phyloP scores from a whole-genome alignment of 805 yeast species.

The Candida sonorensis region DNA sequence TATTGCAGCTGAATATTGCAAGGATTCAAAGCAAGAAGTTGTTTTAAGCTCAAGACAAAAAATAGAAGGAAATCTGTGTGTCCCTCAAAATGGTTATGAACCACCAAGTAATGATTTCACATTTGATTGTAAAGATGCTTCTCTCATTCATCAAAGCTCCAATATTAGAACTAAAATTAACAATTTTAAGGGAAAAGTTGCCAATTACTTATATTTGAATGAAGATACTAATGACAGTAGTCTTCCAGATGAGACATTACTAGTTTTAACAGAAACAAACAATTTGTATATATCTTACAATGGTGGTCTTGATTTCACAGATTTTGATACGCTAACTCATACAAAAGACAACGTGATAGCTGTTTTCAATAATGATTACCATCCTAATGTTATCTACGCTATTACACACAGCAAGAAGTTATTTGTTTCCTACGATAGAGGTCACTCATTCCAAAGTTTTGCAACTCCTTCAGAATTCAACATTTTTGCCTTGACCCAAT shows the following conservation, averaged over 20 bases:
- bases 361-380: conserved; percentile 56
- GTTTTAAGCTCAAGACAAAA: conserved; percentile 19
- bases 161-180: conserved; percentile 33
- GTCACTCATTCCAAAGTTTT: conserved; percentile 40
- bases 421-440: conserved; percentile 64
- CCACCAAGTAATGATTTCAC: conserved; percentile 18
- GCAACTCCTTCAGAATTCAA: conserved; percentile 46
- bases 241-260: conserved; percentile 53
- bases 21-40: conserved; percentile 11
- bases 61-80: conserved; percentile 24
- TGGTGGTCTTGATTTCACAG: conserved; percentile 49
- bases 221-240: conserved; percentile 33
- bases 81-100: conserved; percentile 13
- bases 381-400: conserved; percentile 49
- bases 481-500: conserved; percentile 28
- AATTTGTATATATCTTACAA: conserved; percentile 62
- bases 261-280: conserved; percentile 49
- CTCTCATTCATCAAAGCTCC: conserved; percentile 7
- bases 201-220: conserved; percentile 55
- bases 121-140: conserved; percentile 31
- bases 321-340: conserved; percentile 23
- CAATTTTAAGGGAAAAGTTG: conserved; percentile 45
- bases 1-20: conserved; percentile 18
- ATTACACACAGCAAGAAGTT: conserved; percentile 43
- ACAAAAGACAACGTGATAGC: conserved; percentile 37